These are phyloP conservation scores for Tuber borchii DNA, from an alignment of 495 filamentous ascomycete species.

Conservation along the genomic window DNA sequence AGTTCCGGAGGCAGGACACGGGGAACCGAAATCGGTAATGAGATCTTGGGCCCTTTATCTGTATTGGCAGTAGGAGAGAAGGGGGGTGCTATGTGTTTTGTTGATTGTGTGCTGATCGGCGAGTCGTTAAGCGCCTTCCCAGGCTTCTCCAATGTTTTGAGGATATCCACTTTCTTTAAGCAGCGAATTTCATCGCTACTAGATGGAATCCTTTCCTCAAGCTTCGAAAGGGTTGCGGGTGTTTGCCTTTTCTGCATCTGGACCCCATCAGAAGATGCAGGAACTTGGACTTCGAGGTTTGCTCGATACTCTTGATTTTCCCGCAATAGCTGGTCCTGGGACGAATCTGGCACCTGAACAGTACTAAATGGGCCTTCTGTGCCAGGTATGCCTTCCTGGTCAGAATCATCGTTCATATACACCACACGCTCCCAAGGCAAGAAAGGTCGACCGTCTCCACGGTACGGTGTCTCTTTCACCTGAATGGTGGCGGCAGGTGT, in stretches of 20 bases:
- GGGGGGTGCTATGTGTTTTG: not conserved
- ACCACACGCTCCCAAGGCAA: not conserved
- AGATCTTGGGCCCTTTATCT: not conserved
- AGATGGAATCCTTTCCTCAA: not conserved
- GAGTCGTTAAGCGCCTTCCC: not conserved
- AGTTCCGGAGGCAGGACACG: not conserved
- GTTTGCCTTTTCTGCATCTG: not conserved
- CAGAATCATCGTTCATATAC: not conserved
- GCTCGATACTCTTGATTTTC: not conserved
- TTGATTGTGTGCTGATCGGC: not conserved
- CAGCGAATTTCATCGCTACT: not conserved
- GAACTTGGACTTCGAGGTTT: not conserved
- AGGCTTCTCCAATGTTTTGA: not conserved
- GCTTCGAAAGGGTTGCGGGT: not conserved
- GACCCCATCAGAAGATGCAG: not conserved
- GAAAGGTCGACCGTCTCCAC: slow-evolving; percentile 1
- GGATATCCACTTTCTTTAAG: not conserved
- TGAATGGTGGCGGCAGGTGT: slow-evolving; percentile 17
- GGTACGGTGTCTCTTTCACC: slow-evolving; percentile 32
- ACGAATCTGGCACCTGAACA: not conserved
- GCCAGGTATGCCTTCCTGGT: not conserved
- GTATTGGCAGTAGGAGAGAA: not conserved
- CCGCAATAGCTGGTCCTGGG: not conserved
- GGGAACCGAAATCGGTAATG: not conserved
- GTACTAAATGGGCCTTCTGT: not conserved